These are phyloP conservation scores for Pyrus pyrifolia DNA, from an alignment of 306 rosid genomes.

Conservation along the genomic window DNA sequence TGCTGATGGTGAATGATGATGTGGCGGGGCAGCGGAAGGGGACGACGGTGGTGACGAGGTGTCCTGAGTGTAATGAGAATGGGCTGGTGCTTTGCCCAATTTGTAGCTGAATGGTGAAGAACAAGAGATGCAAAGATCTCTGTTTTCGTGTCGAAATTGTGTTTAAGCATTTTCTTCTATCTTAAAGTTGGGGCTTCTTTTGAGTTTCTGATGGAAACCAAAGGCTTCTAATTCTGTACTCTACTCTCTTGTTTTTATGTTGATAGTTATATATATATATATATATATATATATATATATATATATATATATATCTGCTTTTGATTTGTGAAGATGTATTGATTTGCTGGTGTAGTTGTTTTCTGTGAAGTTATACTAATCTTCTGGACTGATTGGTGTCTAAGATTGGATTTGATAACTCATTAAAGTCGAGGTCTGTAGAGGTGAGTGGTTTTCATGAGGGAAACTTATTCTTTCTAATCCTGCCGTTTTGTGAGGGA, in stretches of 20 bases:
- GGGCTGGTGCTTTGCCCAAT: conserved; percentile 79
- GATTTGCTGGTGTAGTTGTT: not conserved
- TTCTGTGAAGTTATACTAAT: not conserved
- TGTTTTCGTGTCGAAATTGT: not conserved
- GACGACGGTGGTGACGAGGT: conserved; percentile 35
- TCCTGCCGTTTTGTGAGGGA: too few species aligned
- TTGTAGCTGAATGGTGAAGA: conserved; percentile 40
- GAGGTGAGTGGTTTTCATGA: too few species aligned
- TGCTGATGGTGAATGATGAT: conserved; percentile 26
- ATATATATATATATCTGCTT: too few species aligned
- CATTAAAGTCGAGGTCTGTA: not conserved
- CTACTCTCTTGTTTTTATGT: not conserved
- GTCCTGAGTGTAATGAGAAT: conserved; percentile 77
- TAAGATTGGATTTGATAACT: not conserved
- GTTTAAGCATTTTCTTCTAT: not conserved
- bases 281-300: too few species aligned
- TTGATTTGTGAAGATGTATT: too few species aligned
- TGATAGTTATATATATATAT: not conserved
- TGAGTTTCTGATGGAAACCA: conserved; percentile 4
- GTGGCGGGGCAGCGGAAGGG: conserved; percentile 24
- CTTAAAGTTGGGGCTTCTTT: not conserved
- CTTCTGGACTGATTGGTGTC: not conserved
- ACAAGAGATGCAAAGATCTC: not conserved
- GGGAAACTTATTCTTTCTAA: too few species aligned
- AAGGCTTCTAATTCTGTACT: not conserved